Base-by-base conservation (phyloP, 1,284 basidiomycete species). In the Moesziomyces antarcticus region DNA sequence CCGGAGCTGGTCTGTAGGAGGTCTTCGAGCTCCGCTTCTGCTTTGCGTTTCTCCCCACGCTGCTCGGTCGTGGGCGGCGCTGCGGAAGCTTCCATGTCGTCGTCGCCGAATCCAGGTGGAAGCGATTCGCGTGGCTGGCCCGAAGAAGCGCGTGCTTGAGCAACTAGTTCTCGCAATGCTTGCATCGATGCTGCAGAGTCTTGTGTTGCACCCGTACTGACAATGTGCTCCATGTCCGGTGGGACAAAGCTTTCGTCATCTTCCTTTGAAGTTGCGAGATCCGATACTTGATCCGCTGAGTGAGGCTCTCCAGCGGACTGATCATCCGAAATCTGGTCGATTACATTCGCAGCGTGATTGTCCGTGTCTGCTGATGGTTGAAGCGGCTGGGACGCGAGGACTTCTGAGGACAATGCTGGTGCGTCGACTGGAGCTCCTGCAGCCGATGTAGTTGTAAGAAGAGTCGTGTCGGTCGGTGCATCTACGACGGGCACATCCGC, bases 191-290 rank as follows among this genome's bases (percentile, higher is more conserved):
- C 51, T 9, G 66, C 48, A 13, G 55, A 50, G 24, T 66, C 56
- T 45, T 74, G 62, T 20, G 67, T 44, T 1, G 63, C 72, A 43
- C 72, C 72, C 8, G 72, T 63, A 46, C 44, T 55, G 21, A 74
- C 62, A 13, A 74, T 74, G 44, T 74, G 59, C 27, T 74, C 72
- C 54, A 74, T 48, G 22, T 74, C 72, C 3, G 67, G 53, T 8
- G 62, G 55, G 6, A 74, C 63, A 51, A 70, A 73, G 35, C 51
- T 56, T 3, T 49, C 16, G n/a, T 73, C 65, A 9, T 63, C 42
- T 18, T 65, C 35, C 3, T 45, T 51, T 5, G 30, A 25, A 24
- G 24, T 53, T 22, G 51, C 20, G 48, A 13, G 13, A 43, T 33
- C 21, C 47, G 22, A 37, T 42, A 16, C n/a, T 14, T n/a, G 22